Conservation (phyloP, 352 stramenopile species). For the Globisporangium radiosum region DNA sequence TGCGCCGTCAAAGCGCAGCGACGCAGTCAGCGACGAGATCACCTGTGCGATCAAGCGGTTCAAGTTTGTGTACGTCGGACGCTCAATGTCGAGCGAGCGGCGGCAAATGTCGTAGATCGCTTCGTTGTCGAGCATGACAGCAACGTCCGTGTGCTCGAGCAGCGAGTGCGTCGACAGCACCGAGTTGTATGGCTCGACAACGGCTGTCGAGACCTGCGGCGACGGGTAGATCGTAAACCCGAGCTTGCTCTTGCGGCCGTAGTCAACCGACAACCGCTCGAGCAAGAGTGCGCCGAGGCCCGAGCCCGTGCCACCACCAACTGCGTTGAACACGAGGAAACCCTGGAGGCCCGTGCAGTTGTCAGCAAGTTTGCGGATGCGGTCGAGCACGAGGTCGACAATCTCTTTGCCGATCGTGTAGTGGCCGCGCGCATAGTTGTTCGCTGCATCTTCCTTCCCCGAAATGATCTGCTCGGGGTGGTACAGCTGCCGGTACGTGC, state of each 20-base stretch:
- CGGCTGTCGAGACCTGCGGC: conserved; percentile 93
- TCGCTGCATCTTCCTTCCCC: conserved; percentile 95
- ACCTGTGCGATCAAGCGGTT: conserved; percentile 98
- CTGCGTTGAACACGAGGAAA: conserved; percentile 98
- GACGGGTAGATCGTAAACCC: conserved; percentile 97
- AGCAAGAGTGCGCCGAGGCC: conserved; percentile 96
- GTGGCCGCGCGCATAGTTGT: conserved; percentile 92
- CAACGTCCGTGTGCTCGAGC: conserved; percentile 96
- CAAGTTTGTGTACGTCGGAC: conserved; percentile 99
- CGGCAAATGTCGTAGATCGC: conserved; percentile 98
- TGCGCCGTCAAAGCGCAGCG: conserved; percentile 96
- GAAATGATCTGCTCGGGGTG: conserved; percentile 98
- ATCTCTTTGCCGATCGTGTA: conserved; percentile 95
- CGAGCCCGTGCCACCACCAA: conserved; percentile 96
- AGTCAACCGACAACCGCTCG: conserved; percentile 96
- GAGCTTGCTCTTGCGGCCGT: conserved; percentile 97
- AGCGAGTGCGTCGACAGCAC: conserved; percentile 96
- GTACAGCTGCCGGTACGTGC: conserved; percentile 96
- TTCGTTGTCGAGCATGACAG: conserved; percentile 98
- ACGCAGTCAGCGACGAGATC: conserved; percentile 97
- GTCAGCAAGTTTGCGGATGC: conserved; percentile 96
- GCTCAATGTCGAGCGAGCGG: conserved; percentile 96
- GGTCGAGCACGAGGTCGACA: conserved; percentile 96
- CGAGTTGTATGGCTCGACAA: conserved; percentile 98
- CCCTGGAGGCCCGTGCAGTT: conserved; percentile 97